These are phyloP conservation scores for Corylus avellana DNA, from an alignment of 306 rosid species.

Conservation along the genomic window DNA sequence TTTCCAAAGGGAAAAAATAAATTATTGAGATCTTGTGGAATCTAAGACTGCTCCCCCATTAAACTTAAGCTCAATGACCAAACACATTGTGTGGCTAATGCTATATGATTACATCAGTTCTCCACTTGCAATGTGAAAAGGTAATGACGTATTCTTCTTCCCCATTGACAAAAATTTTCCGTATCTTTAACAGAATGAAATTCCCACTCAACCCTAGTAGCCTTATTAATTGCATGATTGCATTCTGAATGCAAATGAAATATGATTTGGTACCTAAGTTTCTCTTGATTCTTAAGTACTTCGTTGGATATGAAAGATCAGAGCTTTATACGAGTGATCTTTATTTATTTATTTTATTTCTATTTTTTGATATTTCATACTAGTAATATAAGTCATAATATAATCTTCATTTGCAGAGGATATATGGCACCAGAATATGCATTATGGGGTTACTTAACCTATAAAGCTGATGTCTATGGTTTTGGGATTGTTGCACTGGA, in stretches of 20 bases:
- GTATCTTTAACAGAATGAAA: too few relatives aligned
- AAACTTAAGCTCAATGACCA: not conserved
- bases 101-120: not conserved
- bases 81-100: not conserved
- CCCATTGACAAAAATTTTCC: not conserved
- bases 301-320: not conserved
- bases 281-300: not conserved
- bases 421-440: constrained; percentile 86
- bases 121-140: not conserved
- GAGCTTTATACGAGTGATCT: not conserved
- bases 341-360: too few relatives aligned
- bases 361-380: not conserved
- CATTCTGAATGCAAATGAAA: not conserved
- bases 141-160: not conserved
- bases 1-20: too few relatives aligned
- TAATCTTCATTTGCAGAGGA: constrained; percentile 43
- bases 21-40: too few relatives aligned
- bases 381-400: not conserved
- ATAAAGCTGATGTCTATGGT: constrained; percentile 68
- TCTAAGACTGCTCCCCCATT: not conserved
- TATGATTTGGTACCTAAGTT: not conserved
- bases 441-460: constrained; percentile 53
- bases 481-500: constrained; percentile 66
- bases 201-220: too few relatives aligned
- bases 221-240: too few relatives aligned